These are phyloP conservation scores for Papilionanthe hybrid DNA, from an alignment of 116 monocot species.

Conservation along the genomic window DNA sequence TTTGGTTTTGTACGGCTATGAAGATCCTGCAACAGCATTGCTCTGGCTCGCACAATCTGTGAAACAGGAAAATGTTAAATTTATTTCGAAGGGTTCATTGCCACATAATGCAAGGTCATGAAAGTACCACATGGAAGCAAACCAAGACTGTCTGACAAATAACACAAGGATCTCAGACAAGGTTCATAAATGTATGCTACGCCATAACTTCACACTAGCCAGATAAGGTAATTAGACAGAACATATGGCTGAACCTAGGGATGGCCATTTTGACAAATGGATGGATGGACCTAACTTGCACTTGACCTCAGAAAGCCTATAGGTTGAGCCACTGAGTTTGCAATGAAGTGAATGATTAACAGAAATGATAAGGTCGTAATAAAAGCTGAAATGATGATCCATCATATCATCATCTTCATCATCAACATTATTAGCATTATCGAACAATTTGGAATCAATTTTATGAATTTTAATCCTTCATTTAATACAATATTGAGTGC, in stretches of 20 bases:
- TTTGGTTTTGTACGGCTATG: slow-evolving; percentile 41
- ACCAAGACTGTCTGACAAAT: background rate
- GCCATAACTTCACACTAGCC: background rate
- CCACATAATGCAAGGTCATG: background rate
- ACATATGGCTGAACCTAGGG: background rate
- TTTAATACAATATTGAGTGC: no score
- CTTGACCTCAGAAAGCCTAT: background rate
- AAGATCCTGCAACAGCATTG: slow-evolving; percentile 45
- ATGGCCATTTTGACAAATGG: background rate
- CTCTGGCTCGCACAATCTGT: slow-evolving; percentile 80
- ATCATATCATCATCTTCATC: no score
- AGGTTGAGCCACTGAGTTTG: background rate
- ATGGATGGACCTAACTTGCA: background rate
- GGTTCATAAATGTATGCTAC: background rate
- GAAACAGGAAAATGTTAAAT: background rate
- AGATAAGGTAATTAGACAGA: background rate
- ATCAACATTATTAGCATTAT: no score
- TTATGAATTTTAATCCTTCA: no score
- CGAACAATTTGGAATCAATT: no score
- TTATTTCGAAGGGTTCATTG: background rate
- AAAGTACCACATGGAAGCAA: background rate
- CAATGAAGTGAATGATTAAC: background rate
- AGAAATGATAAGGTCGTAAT: no score
- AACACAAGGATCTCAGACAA: no score
- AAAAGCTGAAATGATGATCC: no score